Conservation (phyloP, 1,139 yeast genomes). For the Magnusiomyces sp. region DNA sequence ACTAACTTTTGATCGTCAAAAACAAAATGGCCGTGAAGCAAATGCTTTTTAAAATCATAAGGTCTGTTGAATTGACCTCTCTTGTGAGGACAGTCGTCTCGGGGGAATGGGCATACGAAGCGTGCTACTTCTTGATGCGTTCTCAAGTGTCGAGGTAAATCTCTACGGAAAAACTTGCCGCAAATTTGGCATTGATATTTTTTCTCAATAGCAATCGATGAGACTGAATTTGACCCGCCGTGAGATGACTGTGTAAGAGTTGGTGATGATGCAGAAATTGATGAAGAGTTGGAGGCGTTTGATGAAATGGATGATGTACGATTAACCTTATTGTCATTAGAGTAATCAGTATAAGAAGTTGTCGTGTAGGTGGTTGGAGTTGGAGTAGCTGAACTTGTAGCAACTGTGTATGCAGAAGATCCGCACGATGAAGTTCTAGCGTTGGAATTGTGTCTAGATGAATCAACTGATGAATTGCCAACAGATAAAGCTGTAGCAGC, state of each 20-base stretch:
- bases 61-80: constrained; percentile 60
- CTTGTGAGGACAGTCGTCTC: constrained; percentile 48
- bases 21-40: constrained; percentile 52
- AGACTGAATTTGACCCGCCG: neutral
- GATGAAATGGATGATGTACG: neutral
- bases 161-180: constrained; percentile 49
- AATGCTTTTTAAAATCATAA: constrained; percentile 60
- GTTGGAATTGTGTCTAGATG: neutral
- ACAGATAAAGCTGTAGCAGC: constrained; percentile 1
- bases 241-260: neutral
- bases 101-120: constrained; percentile 53
- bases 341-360: neutral
- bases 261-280: neutral
- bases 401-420: no score
- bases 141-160: constrained; percentile 56
- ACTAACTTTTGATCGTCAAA: constrained; percentile 40
- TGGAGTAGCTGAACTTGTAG: no score
- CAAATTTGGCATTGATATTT: constrained; percentile 45
- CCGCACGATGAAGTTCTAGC: no score
- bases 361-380: neutral
- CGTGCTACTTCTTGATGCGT: constrained; percentile 54
- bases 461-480: neutral
- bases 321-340: neutral
- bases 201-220: constrained; percentile 13
- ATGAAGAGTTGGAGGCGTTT: neutral